phyloP scores from a whole-genome alignment of 2,329 filamentous ascomycete genomes.

The Dactylellina drechsleri region DNA sequence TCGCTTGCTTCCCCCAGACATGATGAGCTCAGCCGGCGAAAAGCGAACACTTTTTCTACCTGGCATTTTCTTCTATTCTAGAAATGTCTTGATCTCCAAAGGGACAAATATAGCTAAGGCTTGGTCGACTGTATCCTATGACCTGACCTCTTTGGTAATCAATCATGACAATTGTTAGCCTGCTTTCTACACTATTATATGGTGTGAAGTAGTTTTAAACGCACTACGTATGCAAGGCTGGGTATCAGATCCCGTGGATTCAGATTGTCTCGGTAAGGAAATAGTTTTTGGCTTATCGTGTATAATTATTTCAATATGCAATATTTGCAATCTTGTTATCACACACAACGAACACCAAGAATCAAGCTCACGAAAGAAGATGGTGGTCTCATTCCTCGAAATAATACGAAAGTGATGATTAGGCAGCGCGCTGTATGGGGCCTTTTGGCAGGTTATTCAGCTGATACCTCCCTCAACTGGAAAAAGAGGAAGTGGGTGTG shows the following conservation, averaged over 20 bases:
- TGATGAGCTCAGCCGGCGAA: constrained; percentile 20
- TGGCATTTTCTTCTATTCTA: constrained; percentile 20
- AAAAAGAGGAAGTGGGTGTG: constrained; percentile 5
- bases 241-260: constrained; percentile 13
- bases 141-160: constrained; percentile 3
- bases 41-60: background rate
- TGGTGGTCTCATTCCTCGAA: too few species aligned
- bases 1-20: constrained; percentile 8
- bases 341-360: background rate
- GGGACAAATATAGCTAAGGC: constrained; percentile 20
- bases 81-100: constrained; percentile 19
- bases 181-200: background rate
- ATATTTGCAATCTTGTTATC: too few species aligned
- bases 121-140: background rate
- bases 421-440: constrained; percentile 11
- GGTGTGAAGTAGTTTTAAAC: constrained; percentile 3
- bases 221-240: background rate
- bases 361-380: too few species aligned
- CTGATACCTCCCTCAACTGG: constrained; percentile 20
- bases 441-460: constrained; percentile 1
- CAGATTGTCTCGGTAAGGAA: too few species aligned
- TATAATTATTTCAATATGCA: too few species aligned
- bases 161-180: background rate
- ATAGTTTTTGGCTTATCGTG: too few species aligned
- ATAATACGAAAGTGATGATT: too few species aligned